Base-by-base conservation (phyloP, 306 rosid genomes). In the Quercus cerris region DNA sequence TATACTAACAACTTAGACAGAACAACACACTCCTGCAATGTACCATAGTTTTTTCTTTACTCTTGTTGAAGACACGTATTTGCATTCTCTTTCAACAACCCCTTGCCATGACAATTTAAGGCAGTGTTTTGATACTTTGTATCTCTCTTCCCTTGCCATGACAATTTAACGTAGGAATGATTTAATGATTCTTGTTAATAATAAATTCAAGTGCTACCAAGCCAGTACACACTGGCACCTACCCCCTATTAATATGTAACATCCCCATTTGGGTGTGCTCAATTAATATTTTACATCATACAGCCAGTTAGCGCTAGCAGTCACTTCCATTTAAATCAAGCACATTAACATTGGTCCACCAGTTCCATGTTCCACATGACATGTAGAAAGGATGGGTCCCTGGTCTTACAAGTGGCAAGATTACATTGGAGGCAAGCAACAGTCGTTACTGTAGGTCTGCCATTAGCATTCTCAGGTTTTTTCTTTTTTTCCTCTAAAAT, bases 371-470 rank as follows among this genome's bases (percentile, higher is more conserved):
- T 18, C 44, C 23, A 7, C 71, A 6, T 18, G 46, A 23, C 35
- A 15, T 28, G 46, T 3, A 31, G 1, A 66, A 20, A 66, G 13
- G 3, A 63, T 63, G 19, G 35, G 70, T 63, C 70, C 19, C 4
- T 5, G 20, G n/a, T 28, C 70, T 63, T 13, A 63, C 9, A 27
- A 15, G 38, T 15, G 44, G 20, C 12, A 63, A 8, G 38, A 66
- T 69, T 72, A 71, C 35, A 44, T 25, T 56, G 67, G 68, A 23
- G 20, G 55, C 81, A 73, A 56, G 78, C 66, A 76, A 57, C 35
- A 22, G 61, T 72, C 44, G 55, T 31, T n/a, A 41, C 75, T 10
- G 70, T 30, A 3, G 70, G 63, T 57, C 27, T 20, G 28, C 4
- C 14, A 20, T 23, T 8, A 9, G 63, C 27, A 57, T 3, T 49